Evolutionary conservation across 2,329 filamentous ascomycete genomes (phyloP), one percentile per base, ranked within the genome.

Genomic region (Arthrinium puccinioides): DNA sequence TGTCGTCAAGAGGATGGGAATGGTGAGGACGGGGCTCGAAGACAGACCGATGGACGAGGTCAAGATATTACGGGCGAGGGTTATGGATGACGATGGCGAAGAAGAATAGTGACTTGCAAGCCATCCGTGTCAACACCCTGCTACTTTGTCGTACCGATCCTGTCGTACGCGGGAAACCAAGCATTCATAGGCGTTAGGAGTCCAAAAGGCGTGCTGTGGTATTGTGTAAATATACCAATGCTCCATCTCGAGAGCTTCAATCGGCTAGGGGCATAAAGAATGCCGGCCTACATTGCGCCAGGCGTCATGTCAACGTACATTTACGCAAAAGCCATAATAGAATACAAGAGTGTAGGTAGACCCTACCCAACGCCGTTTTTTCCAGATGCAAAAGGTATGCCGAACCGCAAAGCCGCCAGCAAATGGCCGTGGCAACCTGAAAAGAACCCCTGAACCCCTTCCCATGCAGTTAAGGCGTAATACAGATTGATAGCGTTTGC

Each of bases 11-110:
- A 86, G 83, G 67, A 98, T 98, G 56, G 92, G 98, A 64, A 95
- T 94, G 57, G 73, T 76, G 11, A 84, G 84, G 56, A 88, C 88
- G 4, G 33, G 33, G 8, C 80, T 84, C 60, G 82, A 82, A 68
- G 94, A 98, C 65, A 94, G 90, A 67, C 92, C 92, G 1, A 86
- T 94, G 59, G 88, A 95, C 53, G 92, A 98, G 57, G 88, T 98
- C 53, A 97, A 95, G 65, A 94, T 98, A 48, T 77, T 98, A 40
- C 33, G 33, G 11, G 33, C 33, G 8, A 26, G 21, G 11, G 16
- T 27, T 2, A 16, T 36, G 11, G 33, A 36, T 23, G 33, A 35
- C 14, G 23, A 27, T 1, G 23, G 23, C 4, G 33, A 19, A n/a
- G n/a, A n/a, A n/a, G n/a, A n/a, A n/a, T n/a, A n/a, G n/a, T n/a